Conservation (phyloP, 2,329 filamentous ascomycete genomes). For the Fusarium robinianum region DNA sequence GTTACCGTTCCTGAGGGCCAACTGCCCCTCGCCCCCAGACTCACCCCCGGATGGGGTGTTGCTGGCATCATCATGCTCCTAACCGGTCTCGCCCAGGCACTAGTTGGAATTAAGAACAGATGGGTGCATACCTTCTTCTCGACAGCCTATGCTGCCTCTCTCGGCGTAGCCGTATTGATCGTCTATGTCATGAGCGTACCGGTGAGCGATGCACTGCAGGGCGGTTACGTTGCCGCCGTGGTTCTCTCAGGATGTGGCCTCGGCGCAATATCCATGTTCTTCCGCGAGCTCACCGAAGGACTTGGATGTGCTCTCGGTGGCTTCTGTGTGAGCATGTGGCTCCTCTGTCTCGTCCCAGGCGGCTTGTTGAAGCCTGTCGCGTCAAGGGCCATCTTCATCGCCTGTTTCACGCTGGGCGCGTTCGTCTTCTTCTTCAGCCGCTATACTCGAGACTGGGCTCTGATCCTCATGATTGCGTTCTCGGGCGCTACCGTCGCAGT, state of each 20-base stretch:
- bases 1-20: constrained; percentile 54
- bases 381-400: constrained; percentile 75
- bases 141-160: constrained; percentile 70
- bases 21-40: constrained; percentile 71
- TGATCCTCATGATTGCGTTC: constrained; percentile 79
- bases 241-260: constrained; percentile 74
- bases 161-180: constrained; percentile 81
- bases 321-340: constrained; percentile 88
- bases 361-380: constrained; percentile 68
- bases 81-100: constrained; percentile 69
- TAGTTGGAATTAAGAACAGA: constrained; percentile 82
- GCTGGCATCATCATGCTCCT: constrained; percentile 76
- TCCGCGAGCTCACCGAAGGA: constrained; percentile 79
- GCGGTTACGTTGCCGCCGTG: constrained; percentile 81
- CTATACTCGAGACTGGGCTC: constrained; percentile 75
- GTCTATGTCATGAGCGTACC: constrained; percentile 86
- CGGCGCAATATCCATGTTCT: constrained; percentile 75
- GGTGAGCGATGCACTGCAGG: constrained; percentile 75
- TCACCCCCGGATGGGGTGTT: constrained; percentile 83
- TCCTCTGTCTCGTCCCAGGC: constrained; percentile 75
- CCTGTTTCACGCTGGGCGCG: constrained; percentile 66
- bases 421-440: constrained; percentile 80
- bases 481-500: constrained; percentile 78
- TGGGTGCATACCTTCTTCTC: constrained; percentile 83
- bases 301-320: constrained; percentile 87